phyloP scores from a whole-genome alignment of 257 asterid species.

The Solanum clarkiae region DNA sequence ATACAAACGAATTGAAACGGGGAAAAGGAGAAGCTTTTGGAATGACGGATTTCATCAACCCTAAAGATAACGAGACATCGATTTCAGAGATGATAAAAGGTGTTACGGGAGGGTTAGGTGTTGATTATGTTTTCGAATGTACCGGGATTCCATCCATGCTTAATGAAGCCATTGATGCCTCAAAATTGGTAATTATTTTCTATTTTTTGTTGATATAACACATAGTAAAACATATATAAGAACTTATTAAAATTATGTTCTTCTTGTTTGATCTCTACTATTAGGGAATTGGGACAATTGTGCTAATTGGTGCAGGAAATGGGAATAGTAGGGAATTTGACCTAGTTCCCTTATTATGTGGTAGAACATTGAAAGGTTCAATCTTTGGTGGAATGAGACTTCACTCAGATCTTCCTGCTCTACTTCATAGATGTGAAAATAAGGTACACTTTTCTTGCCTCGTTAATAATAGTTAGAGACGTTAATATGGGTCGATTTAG shows the following conservation, averaged over 20 bases:
- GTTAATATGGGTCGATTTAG: no score
- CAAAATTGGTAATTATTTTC: not conserved
- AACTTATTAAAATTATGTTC: not conserved
- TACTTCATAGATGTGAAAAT: conserved; percentile 48
- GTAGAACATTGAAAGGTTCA: conserved; percentile 54
- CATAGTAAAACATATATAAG: not conserved
- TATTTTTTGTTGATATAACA: not conserved
- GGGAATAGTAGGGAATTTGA: conserved; percentile 15
- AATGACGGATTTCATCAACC: not conserved
- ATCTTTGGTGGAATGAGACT: conserved; percentile 54
- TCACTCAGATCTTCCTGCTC: conserved; percentile 42
- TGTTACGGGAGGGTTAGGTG: not conserved
- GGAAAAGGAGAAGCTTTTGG: conserved; percentile 32
- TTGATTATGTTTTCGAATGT: not conserved
- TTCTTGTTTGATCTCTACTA: not conserved
- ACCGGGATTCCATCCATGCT: not conserved
- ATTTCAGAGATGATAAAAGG: not conserved
- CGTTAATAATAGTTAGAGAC: no score
- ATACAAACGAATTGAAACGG: conserved; percentile 36
- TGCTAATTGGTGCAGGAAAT: conserved; percentile 10
- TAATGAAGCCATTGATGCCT: not conserved
- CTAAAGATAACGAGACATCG: not conserved
- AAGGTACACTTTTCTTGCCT: conserved; percentile 20
- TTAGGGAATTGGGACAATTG: conserved; percentile 19
- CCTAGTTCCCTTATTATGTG: conserved; percentile 38